Evolutionary conservation across 1,139 yeast genomes (phyloP).

Genomic region (Debaryomyces psychrophilus): DNA sequence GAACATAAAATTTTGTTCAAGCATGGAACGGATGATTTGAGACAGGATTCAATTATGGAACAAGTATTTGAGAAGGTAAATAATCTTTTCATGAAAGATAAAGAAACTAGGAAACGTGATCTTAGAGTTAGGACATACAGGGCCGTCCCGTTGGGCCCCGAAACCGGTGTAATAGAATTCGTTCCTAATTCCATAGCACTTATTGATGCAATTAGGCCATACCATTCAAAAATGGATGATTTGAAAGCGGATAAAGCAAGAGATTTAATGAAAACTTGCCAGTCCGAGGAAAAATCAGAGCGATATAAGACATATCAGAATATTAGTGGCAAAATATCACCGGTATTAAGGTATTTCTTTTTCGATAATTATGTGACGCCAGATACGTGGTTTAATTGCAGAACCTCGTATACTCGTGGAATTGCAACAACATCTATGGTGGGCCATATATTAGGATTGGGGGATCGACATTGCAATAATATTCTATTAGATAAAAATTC

Average conservation of each 20-base stretch:
- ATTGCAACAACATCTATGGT: conserved; percentile 84
- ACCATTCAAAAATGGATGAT: conserved; percentile 51
- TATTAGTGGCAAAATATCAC: conserved; percentile 58
- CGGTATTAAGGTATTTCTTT: conserved; percentile 73
- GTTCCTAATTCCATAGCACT: conserved; percentile 77
- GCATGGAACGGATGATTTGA: conserved; percentile 85
- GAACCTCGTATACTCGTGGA: conserved; percentile 72
- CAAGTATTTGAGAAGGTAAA: conserved; percentile 93
- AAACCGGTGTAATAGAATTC: conserved; percentile 87
- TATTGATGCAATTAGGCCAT: conserved; percentile 63
- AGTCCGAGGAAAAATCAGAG: conserved; percentile 45
- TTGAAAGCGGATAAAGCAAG: conserved; percentile 63
- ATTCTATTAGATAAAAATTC: conserved; percentile 73
- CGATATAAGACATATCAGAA: conserved; percentile 54
- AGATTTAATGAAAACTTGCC: conserved; percentile 61
- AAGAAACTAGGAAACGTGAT: conserved; percentile 56
- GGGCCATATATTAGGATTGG: conserved; percentile 86
- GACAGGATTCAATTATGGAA: conserved; percentile 98
- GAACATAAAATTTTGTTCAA: conserved; percentile 66
- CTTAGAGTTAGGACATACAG: conserved; percentile 79
- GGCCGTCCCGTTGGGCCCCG: conserved; percentile 88
- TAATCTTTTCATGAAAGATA: conserved; percentile 59
- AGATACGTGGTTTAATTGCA: conserved; percentile 70
- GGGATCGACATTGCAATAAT: conserved; percentile 94
- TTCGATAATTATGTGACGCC: conserved; percentile 67